Conservation (phyloP, 1,139 yeast genomes). For the Eremothecium sinecaudum region DNA sequence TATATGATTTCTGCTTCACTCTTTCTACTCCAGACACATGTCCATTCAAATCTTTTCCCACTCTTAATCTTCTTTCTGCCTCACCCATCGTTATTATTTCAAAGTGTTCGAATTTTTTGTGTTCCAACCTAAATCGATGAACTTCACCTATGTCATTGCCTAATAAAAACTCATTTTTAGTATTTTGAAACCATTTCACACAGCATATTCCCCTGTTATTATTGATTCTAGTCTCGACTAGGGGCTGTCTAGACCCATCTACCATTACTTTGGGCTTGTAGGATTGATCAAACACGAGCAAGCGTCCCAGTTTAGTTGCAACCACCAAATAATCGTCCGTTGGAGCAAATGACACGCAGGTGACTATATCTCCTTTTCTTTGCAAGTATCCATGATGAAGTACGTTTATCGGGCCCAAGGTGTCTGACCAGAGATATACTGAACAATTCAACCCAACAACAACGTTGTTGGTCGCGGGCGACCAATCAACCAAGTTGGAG, state of each 20-base stretch:
- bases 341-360: conserved; percentile 51
- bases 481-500: conserved; percentile 72
- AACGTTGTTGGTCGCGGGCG: conserved; percentile 40
- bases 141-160: conserved; percentile 70
- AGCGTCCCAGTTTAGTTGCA: conserved; percentile 48
- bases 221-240: conserved; percentile 9
- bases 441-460: conserved; percentile 61
- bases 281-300: conserved; percentile 37
- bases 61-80: conserved; percentile 4
- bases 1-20: conserved; percentile 4
- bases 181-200: conserved; percentile 48
- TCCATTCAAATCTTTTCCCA: conserved; percentile 3
- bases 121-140: conserved; percentile 31
- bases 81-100: conserved; percentile 5
- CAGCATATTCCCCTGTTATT: conserved; percentile 41
- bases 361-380: conserved; percentile 36
- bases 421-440: conserved; percentile 60
- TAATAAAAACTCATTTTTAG: conserved; percentile 36
- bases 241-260: conserved; percentile 12
- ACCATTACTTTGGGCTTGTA: conserved; percentile 27
- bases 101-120: conserved; percentile 5
- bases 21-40: conserved; percentile 5
- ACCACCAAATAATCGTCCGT: conserved; percentile 42
- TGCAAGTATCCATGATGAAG: conserved; percentile 27
- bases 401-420: conserved; percentile 37